Evolutionary conservation across 2,329 filamentous ascomycete species (phyloP).

Genomic region (Colletotrichum filicis): DNA sequence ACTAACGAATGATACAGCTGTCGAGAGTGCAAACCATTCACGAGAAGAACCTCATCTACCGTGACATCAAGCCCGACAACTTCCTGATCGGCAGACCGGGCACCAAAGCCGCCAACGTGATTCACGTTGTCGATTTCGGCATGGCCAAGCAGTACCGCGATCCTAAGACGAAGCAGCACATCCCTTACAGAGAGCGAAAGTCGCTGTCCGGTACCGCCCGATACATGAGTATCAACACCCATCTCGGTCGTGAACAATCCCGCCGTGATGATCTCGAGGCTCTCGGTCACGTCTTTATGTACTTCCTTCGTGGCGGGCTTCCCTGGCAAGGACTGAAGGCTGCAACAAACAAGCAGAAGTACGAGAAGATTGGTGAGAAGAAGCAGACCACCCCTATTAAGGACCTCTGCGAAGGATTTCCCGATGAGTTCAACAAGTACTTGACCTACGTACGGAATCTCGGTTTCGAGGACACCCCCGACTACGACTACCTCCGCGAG

Average conservation of each 20-base stretch:
- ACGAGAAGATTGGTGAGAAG: slow-evolving; percentile 99
- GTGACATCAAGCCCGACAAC: slow-evolving; percentile 99
- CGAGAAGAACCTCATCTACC: slow-evolving; percentile 99
- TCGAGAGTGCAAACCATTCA: slow-evolving; percentile 94
- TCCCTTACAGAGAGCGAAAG: slow-evolving; percentile 96
- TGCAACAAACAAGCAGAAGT: slow-evolving; percentile 92
- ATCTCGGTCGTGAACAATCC: slow-evolving; percentile 95
- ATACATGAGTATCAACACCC: slow-evolving; percentile 99
- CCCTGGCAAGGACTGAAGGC: slow-evolving; percentile 81
- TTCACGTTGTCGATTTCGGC: slow-evolving; percentile 98
- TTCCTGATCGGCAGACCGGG: slow-evolving; percentile 94
- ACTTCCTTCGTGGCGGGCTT: slow-evolving; percentile 76
- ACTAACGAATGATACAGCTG: slow-evolving; percentile 61
- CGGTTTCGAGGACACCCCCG: slow-evolving; percentile 97
- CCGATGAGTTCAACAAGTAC: slow-evolving; percentile 98
- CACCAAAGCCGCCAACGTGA: slow-evolving; percentile 96
- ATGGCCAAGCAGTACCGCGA: slow-evolving; percentile 99
- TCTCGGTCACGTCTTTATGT: slow-evolving; percentile 79
- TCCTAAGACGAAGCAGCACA: slow-evolving; percentile 98
- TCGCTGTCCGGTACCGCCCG: slow-evolving; percentile 95
- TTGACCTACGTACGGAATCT: slow-evolving; percentile 97
- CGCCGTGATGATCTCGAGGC: slow-evolving; percentile 96
- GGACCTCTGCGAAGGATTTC: slow-evolving; percentile 95
- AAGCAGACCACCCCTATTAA: slow-evolving; percentile 98
- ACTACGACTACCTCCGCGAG: slow-evolving; percentile 97